Base-by-base conservation (phyloP, 2,329 filamentous ascomycete species). In the Hortaea werneckii region DNA sequence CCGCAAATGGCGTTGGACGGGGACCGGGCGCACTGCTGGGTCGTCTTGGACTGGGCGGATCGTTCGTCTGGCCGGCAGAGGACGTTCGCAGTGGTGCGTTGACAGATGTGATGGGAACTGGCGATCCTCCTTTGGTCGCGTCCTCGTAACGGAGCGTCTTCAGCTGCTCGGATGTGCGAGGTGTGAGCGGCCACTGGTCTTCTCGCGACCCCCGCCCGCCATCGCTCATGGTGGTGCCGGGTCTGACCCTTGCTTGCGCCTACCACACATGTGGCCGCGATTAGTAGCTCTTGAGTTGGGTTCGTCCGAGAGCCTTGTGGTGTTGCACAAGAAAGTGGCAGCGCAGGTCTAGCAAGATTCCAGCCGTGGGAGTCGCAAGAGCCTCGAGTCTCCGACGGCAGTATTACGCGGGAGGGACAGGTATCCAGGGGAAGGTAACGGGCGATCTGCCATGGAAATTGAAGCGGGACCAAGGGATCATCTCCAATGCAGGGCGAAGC, bases 131-230 rank as follows among this genome's bases (percentile, higher is more conserved):
- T 39, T 49, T 40, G 2, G 40, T 29, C 4, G 46, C 47, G 34
- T 55, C 51, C 20, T 55, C 53, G 42, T 55, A 55, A 39, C 49
- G 44, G 29, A 55, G 42, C 9, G 42, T 32, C 45, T 53, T 51
- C 20, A 53, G 20, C 9, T 41, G 38, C 5, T 20, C 43, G 29
- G 13, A 38, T 5, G 38, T 38, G 32, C 32, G 32, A 55, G 46
- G 37, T 39, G 28, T 45, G 3, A 37, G 44, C 20, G 30, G 44
- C 29, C 29, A 34, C n/a, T 32, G 45, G 35, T 46, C 40, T n/a
- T 43, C 41, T 26, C 20, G 34, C 40, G 27, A 12, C 13, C n/a
- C 37, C 11, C 41, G 13, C 6, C 12, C 34, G 28, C 40, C 43
- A 43, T 49, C 43, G 40, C 43, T 43, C 40, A 44, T 45, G n/a